These are phyloP conservation scores for Pontederia paniculata DNA, from an alignment of 176 grass and related monocot genomes.

Conservation along the genomic window DNA sequence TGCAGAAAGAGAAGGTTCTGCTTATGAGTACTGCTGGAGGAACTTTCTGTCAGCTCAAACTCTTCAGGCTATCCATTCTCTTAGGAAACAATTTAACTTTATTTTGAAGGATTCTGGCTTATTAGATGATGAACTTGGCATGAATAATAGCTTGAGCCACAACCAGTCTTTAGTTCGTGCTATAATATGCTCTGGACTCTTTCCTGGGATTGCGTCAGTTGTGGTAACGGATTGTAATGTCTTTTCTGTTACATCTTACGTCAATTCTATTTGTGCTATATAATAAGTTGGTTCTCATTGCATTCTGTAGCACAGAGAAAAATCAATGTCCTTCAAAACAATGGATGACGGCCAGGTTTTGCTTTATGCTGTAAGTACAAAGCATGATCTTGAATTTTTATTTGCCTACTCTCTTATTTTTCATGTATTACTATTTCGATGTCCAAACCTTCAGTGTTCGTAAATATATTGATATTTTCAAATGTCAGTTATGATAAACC, in stretches of 20 bases:
- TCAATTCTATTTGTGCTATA: neutral
- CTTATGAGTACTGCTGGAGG: conserved; percentile 97
- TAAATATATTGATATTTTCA: too few relatives aligned
- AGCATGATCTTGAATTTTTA: neutral
- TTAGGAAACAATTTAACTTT: conserved; percentile 89
- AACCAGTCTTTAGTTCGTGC: conserved; percentile 88
- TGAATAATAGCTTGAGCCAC: conserved; percentile 79
- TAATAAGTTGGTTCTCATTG: conserved; percentile 8
- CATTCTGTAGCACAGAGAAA: conserved; percentile 76
- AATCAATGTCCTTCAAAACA: conserved; percentile 90
- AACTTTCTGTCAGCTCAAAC: conserved; percentile 93
- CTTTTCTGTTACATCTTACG: conserved; percentile 5
- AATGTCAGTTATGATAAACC: too few relatives aligned
- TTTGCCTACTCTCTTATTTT: neutral
- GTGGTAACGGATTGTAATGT: conserved; percentile 39
- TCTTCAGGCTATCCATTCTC: conserved; percentile 86
- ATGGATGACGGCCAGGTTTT: conserved; percentile 99
- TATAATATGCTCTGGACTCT: conserved; percentile 82
- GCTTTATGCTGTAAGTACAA: conserved; percentile 81
- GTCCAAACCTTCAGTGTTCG: neutral
- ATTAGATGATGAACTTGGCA: conserved; percentile 55
- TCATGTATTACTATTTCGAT: neutral
- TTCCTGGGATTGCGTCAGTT: conserved; percentile 85
- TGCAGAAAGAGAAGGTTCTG: conserved; percentile 84
- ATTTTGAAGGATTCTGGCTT: conserved; percentile 78